These are phyloP conservation scores for Aspergillus fructus DNA, from an alignment of 2,329 filamentous ascomycete genomes.

Conservation along the genomic window DNA sequence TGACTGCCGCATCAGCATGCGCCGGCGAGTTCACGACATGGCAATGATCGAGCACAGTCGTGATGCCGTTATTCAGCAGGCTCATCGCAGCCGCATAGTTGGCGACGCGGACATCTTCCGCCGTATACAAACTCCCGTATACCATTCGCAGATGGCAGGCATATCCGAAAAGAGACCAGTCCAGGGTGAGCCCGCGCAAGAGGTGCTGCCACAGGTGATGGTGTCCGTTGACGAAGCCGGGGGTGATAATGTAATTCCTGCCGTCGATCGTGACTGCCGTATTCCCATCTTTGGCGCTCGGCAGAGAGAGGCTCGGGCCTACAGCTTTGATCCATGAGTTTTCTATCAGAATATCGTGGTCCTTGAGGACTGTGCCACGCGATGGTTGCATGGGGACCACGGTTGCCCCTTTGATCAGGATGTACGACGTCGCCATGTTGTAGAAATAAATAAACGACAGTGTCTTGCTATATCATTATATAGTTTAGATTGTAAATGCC, in stretches of 20 bases:
- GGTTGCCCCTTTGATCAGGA: neutral
- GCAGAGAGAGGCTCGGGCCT: neutral
- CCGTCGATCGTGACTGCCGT: neutral
- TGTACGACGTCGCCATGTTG: neutral
- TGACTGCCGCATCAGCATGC: constrained; percentile 1
- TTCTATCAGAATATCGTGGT: constrained; percentile 12
- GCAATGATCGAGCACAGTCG: constrained; percentile 5
- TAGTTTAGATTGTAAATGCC: too few species aligned
- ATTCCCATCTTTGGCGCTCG: neutral
- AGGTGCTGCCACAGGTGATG: constrained; percentile 12
- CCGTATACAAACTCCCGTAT: constrained; percentile 4
- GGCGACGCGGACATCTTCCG: constrained; percentile 5
- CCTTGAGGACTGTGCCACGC: neutral
- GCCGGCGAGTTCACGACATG: constrained; percentile 5
- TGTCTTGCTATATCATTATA: too few species aligned
- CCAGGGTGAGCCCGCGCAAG: neutral
- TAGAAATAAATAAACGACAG: too few species aligned
- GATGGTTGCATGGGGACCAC: neutral
- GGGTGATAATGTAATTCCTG: constrained; percentile 1
- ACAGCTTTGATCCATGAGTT: constrained; percentile 9
- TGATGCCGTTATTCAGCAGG: constrained; percentile 6
- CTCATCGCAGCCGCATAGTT: constrained; percentile 2
- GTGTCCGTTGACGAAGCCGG: constrained; percentile 22
- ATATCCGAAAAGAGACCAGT: constrained; percentile 7
- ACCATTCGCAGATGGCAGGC: constrained; percentile 3